Evolutionary conservation across 2,329 filamentous ascomycete genomes (phyloP), one percentile per base, ranked within the genome.

Genomic region (Microcyclosporella mali): DNA sequence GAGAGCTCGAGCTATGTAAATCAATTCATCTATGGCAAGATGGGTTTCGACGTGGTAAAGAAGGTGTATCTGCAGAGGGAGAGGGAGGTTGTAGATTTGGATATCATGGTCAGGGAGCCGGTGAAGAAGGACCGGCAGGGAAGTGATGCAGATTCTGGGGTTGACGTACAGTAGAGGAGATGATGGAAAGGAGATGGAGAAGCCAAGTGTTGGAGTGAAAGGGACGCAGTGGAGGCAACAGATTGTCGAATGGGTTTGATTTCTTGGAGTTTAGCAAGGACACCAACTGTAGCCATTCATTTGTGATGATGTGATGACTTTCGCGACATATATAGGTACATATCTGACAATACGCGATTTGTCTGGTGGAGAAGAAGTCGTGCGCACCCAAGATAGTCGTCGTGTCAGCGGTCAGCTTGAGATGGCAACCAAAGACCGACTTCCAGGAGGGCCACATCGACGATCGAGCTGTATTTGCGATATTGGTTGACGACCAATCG

Each of bases 71-170:
- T 89, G 56, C 69, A 73, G 57, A 69, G 81, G 37, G 78, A 72
- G 8, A 62, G 66, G 19, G 70, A 73, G 46, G 77, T 82, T 19
- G 74, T 89, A 37, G 71, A 71, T 45, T 69, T 90, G 63, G 83
- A 85, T 59, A 84, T 88, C 66, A 94, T 94, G 86, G 82, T 90
- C 40, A 74, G 85, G 47, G 83, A 88, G 70, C 84, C 85, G 28
- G 45, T 39, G 34, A 18, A 28, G 2, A 25, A 46, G 16, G 46
- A 41, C 36, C 25, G 33, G 18, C 14, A 45, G 27, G 31, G 45
- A 21, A 36, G 33, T 14, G 50, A 53, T 49, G 48, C 43, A 15
- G 51, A 54, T 48, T 48, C 44, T 37, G 51, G 49, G 25, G 45
- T 54, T 14, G 44, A 47, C 45, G 46, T 54, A 1, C 14, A 47